A percentile compares a stretch with the other conserved stretches of the same genome.
Conservation (phyloP, 2,329 filamentous ascomycete species). For the Elsinoe necatrix region DNA sequence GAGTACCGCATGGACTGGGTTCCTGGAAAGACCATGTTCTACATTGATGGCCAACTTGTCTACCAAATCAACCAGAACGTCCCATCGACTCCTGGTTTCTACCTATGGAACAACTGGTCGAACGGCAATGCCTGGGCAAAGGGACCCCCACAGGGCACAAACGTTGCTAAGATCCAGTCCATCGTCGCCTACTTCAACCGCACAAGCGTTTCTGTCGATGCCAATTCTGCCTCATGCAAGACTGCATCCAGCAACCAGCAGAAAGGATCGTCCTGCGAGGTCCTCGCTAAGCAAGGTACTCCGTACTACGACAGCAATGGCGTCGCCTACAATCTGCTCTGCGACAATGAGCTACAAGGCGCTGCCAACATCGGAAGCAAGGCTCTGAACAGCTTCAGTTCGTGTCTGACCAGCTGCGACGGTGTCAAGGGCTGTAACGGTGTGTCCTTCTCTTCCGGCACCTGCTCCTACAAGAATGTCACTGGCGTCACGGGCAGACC, state of each 20-base stretch:
- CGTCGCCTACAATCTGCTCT: conserved; percentile 20
- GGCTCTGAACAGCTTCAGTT: conserved; percentile 18
- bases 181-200: conserved; percentile 71
- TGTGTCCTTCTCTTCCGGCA: conserved; percentile 20
- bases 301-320: conserved; percentile 13
- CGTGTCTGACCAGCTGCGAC: conserved; percentile 20
- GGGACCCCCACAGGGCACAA: conserved; percentile 57
- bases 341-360: conserved; percentile 45
- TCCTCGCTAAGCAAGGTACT: background rate
- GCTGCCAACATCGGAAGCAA: conserved; percentile 37
- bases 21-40: conserved; percentile 55
- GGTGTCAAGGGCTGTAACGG: conserved; percentile 17
- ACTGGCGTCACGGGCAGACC: background rate
- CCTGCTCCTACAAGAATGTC: conserved; percentile 19
- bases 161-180: conserved; percentile 58
- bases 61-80: conserved; percentile 41
- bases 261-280: background rate
- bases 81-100: conserved; percentile 53
- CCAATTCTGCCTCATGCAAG: conserved; percentile 2
- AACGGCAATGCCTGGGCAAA: conserved; percentile 62
- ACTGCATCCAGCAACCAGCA: background rate
- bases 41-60: conserved; percentile 55
- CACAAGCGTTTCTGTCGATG: background rate
- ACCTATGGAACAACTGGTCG: conserved; percentile 68
- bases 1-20: conserved; percentile 74